Percentiles rank a stretch among this genome's conserved stretches.
Evolutionary conservation across 2,329 filamentous ascomycete genomes (phyloP).

Genomic region (Verticillium nubilum): DNA sequence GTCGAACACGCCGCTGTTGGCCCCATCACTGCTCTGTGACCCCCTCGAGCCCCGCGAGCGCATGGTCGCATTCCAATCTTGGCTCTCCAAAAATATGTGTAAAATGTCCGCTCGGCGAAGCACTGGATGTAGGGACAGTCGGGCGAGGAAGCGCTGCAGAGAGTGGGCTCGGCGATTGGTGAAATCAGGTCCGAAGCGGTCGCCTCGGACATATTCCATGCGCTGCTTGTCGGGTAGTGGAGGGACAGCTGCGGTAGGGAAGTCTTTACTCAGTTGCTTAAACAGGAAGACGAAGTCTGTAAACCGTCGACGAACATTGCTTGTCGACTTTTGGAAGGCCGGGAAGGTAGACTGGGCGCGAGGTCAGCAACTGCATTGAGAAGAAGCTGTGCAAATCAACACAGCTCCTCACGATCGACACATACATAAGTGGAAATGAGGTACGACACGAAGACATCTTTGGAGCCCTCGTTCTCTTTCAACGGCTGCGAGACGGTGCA

Average conservation of each 20-base stretch:
- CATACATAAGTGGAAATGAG: conserved; percentile 81
- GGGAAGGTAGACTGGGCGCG: conserved; percentile 77
- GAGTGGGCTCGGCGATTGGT: conserved; percentile 84
- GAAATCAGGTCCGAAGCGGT: conserved; percentile 92
- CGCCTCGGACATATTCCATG: conserved; percentile 96
- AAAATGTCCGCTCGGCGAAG: conserved; percentile 78
- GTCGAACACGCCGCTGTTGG: conserved; percentile 75
- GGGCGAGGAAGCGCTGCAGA: conserved; percentile 82
- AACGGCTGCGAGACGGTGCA: conserved; percentile 78
- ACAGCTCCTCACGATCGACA: background rate
- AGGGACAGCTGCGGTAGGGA: conserved; percentile 85
- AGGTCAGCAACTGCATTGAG: conserved; percentile 1
- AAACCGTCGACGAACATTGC: conserved; percentile 81
- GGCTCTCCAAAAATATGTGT: conserved; percentile 84
- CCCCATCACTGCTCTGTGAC: conserved; percentile 42
- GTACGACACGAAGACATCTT: conserved; percentile 95
- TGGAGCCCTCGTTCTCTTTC: conserved; percentile 95
- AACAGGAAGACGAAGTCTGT: conserved; percentile 97
- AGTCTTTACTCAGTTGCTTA: conserved; percentile 83
- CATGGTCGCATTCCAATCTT: conserved; percentile 97
- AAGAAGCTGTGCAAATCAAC: conserved; percentile 1
- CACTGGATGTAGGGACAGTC: conserved; percentile 81
- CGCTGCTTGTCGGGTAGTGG: conserved; percentile 97
- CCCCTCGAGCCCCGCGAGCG: conserved; percentile 65
- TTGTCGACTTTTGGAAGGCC: conserved; percentile 78